Base-by-base conservation (phyloP, 306 rosid species). In the Notholithocarpus densiflorus region DNA sequence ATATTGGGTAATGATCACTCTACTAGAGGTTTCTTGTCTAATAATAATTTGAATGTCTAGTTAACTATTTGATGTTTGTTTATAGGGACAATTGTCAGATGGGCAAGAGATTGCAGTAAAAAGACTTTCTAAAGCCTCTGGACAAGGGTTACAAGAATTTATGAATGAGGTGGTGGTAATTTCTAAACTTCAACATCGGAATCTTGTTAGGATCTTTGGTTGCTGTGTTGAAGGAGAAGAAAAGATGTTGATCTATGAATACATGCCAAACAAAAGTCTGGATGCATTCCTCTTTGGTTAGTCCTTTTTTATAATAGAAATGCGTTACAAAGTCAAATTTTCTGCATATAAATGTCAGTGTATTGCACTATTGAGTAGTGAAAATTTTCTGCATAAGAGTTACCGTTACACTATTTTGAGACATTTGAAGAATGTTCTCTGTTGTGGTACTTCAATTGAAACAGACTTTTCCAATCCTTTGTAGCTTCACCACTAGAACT, bases 181-280 rank as follows among this genome's bases (percentile, higher is more conserved):
- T 75, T 82, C 89, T 32, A 82, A 85, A 45, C 89, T 88, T 24
- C 91, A 88, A 48, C 91, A 88, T 69, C 77, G 87, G 12, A 88
- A 88, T 85, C 87, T 88, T 59, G 89, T 88, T 20, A 76, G 84
- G 20, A 73, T 88, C 52, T 74, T 80, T 29, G 90, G 90, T 5
- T 87, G 88, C 29, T 84, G 90, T 34, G 29, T 82, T 51, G 87
- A 87, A 77, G 32, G 79, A 51, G 82, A 72, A 0, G 90, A 87
- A 53, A 85, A 77, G 27, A 87, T 87, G 78, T 31, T 87, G 72
- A 76, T 87, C 0, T 87, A 87, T 74, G 90, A 82, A 51, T 84
- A 76, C 56, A 87, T 87, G 90, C 88, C 87, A 32, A 87, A 87
- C 57, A 74, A 77, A 64, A 87, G 90, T 66, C 80, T 87, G 77